These are phyloP conservation scores for Lasiosphaeria miniovina DNA, from an alignment of 495 filamentous ascomycete genomes.

Conservation along the genomic window DNA sequence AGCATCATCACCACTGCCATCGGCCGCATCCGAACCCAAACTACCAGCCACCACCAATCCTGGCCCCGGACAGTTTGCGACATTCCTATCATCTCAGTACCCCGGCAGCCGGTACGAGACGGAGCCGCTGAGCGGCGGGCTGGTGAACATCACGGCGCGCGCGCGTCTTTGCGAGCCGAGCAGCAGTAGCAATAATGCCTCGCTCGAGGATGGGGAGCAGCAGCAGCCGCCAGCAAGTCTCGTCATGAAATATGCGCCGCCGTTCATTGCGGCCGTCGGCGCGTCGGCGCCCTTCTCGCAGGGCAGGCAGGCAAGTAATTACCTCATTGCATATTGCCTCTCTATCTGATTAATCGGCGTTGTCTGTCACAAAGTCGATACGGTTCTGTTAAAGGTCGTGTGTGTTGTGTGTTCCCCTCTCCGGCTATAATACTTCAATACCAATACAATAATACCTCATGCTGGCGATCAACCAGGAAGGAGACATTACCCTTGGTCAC, in stretches of 20 bases:
- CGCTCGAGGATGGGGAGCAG: too few species aligned
- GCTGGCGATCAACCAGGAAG: background rate
- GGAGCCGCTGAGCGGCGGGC: background rate
- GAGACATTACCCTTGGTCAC: too few species aligned
- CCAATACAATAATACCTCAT: background rate
- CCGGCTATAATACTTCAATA: background rate
- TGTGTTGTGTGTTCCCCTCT: too few species aligned
- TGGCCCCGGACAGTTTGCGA: background rate
- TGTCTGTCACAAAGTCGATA: too few species aligned
- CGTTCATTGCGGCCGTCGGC: background rate
- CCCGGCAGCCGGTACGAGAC: background rate
- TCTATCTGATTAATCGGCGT: too few species aligned
- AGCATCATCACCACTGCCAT: too few species aligned
- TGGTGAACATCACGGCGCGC: constrained; percentile 3
- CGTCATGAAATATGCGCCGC: background rate
- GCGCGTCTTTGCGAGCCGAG: background rate
- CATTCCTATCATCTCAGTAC: background rate
- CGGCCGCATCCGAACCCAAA: too few species aligned
- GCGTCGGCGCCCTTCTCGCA: background rate
- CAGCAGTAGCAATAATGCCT: background rate
- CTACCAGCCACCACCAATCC: background rate
- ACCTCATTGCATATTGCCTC: too few species aligned
- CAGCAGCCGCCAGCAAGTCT: background rate
- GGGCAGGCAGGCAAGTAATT: background rate
- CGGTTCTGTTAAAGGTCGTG: too few species aligned